Evolutionary conservation across 805 yeast species (phyloP).

Genomic region (Yamadazyma philogaea): DNA sequence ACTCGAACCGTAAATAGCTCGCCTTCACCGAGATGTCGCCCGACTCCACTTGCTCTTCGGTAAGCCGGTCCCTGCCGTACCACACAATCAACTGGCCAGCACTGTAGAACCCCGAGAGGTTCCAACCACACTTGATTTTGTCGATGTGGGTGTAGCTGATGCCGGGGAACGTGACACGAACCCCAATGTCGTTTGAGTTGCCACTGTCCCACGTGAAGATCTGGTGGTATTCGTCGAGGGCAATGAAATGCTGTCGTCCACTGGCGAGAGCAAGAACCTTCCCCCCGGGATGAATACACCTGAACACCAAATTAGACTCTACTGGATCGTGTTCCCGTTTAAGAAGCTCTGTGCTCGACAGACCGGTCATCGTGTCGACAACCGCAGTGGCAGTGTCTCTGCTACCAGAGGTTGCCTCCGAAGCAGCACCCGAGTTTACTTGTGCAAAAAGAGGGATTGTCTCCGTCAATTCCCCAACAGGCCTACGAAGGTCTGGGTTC

Average conservation of each 20-base stretch:
- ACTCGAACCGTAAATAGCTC: constrained; percentile 25
- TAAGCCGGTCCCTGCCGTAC: constrained; percentile 34
- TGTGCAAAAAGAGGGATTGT: background rate
- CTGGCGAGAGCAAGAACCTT: constrained; percentile 51
- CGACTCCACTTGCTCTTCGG: constrained; percentile 18
- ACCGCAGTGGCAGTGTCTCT: background rate
- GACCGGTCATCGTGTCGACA: background rate
- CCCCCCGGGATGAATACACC: constrained; percentile 14
- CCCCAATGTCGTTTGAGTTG: constrained; percentile 31
- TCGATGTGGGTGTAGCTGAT: background rate
- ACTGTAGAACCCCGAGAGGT: constrained; percentile 48
- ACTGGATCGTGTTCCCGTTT: constrained; percentile 2
- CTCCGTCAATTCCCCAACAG: constrained; percentile 15
- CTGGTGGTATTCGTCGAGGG: constrained; percentile 46
- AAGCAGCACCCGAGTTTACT: background rate
- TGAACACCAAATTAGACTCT: constrained; percentile 26
- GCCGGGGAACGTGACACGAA: constrained; percentile 39
- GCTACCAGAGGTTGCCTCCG: background rate
- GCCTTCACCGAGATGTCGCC: constrained; percentile 27
- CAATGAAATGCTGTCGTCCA: constrained; percentile 65
- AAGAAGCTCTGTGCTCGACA: background rate
- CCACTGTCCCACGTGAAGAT: constrained; percentile 66
- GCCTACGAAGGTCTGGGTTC: constrained; percentile 20
- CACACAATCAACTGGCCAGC: constrained; percentile 58
- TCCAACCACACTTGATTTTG: constrained; percentile 68